Base-by-base conservation (phyloP, 2,329 filamentous ascomycete species). In the Fusarium albidum region DNA sequence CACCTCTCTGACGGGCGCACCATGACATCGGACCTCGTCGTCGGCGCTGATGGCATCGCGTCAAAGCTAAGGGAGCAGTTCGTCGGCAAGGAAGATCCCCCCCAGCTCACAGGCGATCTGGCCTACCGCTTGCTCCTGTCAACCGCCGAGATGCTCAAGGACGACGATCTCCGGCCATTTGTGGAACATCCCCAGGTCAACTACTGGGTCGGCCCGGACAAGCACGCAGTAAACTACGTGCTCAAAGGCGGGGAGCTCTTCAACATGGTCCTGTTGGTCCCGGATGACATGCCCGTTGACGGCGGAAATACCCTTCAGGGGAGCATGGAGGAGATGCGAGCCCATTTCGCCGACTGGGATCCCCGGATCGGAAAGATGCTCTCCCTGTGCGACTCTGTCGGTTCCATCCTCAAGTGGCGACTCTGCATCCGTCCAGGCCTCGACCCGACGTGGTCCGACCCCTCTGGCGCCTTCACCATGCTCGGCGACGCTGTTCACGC, bases 401-500 rank as follows among this genome's bases (percentile, higher is more conserved):
- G n/a, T n/a, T n/a, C n/a, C n/a, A n/a, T n/a, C n/a, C 77, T 74
- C 6, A 88, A 87, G 67, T 88, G 84, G 84, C 75, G 82, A 3
- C 70, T 87, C 0, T 83, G 80, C 67, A 85, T 84, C 51, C 76
- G 83, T 1, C 77, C 78, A 1, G 78, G 79, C 6, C 75, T 85
- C 31, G 70, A 72, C n/a, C 69, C 70, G 6, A 66, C 67, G 1
- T 88, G 86, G 85, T 82, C 77, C 0, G 79, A 87, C 57, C 70
- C 78, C 0, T 80, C 77, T 0, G 83, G 79, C 0, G 73, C 80
- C 0, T 85, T 86, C 61, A 81, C 82, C 0, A 77, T 88, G 64
- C 73, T 88, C 0, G 86, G 86, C 0, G 86, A 89, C 61, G 82
- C 85, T 1, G 83, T 84, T 3, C 85, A 89, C 56, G 84, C 86